Evolutionary conservation across 192 early-diverging fungal genomes (phyloP).

Genomic region (Powellomyces hirtus): DNA sequence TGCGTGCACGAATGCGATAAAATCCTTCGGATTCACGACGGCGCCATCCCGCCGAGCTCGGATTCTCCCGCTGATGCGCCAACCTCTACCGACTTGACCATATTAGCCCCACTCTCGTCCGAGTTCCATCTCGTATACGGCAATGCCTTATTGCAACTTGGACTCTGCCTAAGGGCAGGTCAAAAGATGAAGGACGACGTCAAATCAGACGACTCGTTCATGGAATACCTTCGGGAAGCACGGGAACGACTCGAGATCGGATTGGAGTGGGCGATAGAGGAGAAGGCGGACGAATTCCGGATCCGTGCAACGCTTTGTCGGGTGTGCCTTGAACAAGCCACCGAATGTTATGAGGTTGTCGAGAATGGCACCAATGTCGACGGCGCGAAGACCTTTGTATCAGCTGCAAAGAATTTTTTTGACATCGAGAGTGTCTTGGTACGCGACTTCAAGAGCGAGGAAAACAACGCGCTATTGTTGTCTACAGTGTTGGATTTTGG

Average conservation of each 20-base stretch:
- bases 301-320: background rate
- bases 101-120: constrained; percentile 37
- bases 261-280: constrained; percentile 13
- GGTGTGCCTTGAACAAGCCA: background rate
- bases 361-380: no score
- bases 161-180: constrained; percentile 25
- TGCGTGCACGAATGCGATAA: constrained; percentile 62
- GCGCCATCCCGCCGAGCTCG: background rate
- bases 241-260: constrained; percentile 19
- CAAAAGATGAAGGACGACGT: background rate
- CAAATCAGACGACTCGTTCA: background rate
- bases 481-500: constrained; percentile 7
- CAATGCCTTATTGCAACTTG: constrained; percentile 47
- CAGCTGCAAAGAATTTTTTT: background rate
- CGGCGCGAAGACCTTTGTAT: no score
- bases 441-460: background rate
- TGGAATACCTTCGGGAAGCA: constrained; percentile 15
- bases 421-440: background rate
- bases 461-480: background rate
- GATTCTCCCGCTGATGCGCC: background rate
- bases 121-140: constrained; percentile 58
- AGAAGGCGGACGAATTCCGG: background rate
- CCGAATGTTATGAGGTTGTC: no score
- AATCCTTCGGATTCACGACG: constrained; percentile 37
- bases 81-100: no score